Evolutionary conservation across 2,329 filamentous ascomycete genomes (phyloP).

Genomic region (Penicillium decumbens): DNA sequence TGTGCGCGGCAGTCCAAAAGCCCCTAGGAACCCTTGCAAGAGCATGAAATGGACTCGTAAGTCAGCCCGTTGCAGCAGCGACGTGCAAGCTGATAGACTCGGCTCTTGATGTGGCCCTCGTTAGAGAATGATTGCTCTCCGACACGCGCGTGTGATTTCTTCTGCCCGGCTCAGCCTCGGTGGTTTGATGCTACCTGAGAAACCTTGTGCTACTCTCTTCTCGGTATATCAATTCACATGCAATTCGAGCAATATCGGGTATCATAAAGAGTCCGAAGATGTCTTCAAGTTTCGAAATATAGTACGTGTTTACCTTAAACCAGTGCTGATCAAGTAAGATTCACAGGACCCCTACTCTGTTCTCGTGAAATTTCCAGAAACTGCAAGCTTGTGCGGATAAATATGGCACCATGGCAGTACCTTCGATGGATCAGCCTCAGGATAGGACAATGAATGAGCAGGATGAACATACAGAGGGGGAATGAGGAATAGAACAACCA

Average conservation of each 20-base stretch:
- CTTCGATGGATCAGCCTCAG: not conserved
- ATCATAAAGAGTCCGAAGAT: not conserved
- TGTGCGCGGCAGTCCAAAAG: not conserved
- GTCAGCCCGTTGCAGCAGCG: not conserved
- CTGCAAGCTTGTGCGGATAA: constrained; percentile 1
- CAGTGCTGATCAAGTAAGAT: not conserved
- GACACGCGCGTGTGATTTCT: not conserved
- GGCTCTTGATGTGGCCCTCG: not conserved
- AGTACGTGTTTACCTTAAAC: not conserved
- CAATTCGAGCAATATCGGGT: not conserved
- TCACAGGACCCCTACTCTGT: not conserved
- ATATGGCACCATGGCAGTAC: constrained; percentile 2
- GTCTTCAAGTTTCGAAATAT: not conserved
- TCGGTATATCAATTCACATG: not conserved
- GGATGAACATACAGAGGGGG: not conserved
- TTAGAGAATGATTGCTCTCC: not conserved
- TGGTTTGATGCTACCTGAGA: not conserved
- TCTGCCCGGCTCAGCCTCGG: not conserved
- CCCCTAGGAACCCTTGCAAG: not conserved
- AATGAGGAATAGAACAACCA: not conserved
- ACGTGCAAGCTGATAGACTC: not conserved
- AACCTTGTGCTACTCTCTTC: not conserved
- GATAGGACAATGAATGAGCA: not conserved
- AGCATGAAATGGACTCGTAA: not conserved
- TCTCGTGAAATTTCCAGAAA: constrained; percentile 2